phyloP scores from a whole-genome alignment of 1,284 basidiomycete genomes.

The Ceratobasidium sp. region DNA sequence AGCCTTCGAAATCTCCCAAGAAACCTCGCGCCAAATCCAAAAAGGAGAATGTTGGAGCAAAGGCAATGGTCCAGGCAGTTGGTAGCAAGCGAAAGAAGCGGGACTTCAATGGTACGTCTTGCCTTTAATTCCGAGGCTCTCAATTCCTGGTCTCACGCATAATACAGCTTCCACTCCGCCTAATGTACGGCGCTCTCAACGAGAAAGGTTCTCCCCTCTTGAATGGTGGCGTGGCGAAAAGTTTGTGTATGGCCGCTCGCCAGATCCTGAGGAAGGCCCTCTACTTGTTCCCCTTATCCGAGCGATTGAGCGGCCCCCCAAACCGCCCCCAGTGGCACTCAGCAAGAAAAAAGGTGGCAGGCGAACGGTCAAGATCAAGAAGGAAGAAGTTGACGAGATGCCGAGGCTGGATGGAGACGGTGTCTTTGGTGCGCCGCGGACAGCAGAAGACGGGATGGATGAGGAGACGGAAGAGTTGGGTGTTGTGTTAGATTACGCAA shows the following conservation, averaged over 20 bases:
- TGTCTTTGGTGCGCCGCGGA: constrained; percentile 38
- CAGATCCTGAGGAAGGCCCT: constrained; percentile 58
- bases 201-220: constrained; percentile 77
- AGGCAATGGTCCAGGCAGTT: constrained; percentile 13
- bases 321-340: constrained; percentile 65
- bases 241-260: constrained; percentile 73
- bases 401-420: constrained; percentile 43
- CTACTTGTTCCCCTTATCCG: constrained; percentile 79
- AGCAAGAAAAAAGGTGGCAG: constrained; percentile 56
- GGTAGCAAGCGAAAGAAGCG: constrained; percentile 21
- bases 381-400: constrained; percentile 52
- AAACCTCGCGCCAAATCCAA: constrained; percentile 1
- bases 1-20: not conserved
- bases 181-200: constrained; percentile 73
- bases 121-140: not conserved
- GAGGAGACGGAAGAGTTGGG: constrained; percentile 73
- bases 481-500: constrained; percentile 72
- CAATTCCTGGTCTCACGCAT: too few relatives aligned
- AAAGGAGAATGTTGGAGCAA: not conserved
- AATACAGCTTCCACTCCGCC: constrained; percentile 1
- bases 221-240: constrained; percentile 95
- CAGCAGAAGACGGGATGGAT: constrained; percentile 87
- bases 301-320: constrained; percentile 80
- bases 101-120: constrained; percentile 23
- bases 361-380: constrained; percentile 46